Evolutionary conservation across 371 early-diverging fungal genomes (phyloP).

Genomic region (Gilbertella persicaria): DNA sequence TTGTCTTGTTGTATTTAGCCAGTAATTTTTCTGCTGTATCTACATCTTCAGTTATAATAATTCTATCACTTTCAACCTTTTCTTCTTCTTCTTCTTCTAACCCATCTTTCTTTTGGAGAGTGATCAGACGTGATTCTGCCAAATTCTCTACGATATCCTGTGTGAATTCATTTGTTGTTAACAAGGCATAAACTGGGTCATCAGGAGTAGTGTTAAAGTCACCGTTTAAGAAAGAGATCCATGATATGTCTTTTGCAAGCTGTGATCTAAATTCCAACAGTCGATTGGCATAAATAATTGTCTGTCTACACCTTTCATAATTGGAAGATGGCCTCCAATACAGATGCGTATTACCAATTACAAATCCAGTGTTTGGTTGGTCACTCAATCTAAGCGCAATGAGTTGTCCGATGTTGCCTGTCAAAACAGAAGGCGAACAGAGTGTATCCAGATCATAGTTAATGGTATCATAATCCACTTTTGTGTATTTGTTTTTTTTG

Average conservation of each 20-base stretch:
- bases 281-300: conserved; percentile 30
- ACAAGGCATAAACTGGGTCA: conserved; percentile 44
- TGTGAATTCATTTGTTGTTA: conserved; percentile 21
- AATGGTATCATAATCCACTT: conserved; percentile 34
- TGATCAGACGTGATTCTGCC: conserved; percentile 29
- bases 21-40: conserved; percentile 19
- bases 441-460: conserved; percentile 49
- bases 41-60: conserved; percentile 1
- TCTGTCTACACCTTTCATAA: conserved; percentile 61
- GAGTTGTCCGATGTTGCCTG: conserved; percentile 57
- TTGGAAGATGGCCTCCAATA: conserved; percentile 62
- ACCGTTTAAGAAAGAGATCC: conserved; percentile 33
- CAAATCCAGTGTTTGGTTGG: conserved; percentile 24
- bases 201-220: conserved; percentile 61
- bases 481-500: conserved; percentile 33
- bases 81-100: conserved; percentile 13
- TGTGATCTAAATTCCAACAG: conserved; percentile 23
- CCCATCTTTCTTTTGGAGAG: not conserved
- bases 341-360: conserved; percentile 47
- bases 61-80: not conserved
- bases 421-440: conserved; percentile 47
- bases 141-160: conserved; percentile 21
- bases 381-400: conserved; percentile 34
- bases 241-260: conserved; percentile 10
- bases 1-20: conserved; percentile 27